Base-by-base conservation (phyloP, 352 stramenopile genomes). In the Globisporangium spinosum region DNA sequence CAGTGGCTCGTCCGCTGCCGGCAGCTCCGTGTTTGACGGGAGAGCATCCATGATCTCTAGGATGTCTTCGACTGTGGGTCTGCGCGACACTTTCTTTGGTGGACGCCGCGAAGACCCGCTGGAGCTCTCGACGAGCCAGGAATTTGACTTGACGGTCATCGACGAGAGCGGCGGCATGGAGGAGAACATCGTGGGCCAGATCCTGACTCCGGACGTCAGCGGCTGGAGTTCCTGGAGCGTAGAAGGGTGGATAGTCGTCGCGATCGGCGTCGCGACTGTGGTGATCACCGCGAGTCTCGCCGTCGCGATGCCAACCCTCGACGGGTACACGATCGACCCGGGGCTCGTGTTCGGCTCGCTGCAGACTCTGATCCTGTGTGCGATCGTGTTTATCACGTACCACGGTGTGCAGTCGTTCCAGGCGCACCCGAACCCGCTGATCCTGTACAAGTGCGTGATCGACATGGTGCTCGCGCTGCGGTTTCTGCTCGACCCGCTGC, bases 251-350 rank as follows among this genome's bases (percentile, higher is more conserved):
- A 60, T 71, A 0, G 83, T 91, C 3, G 63, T 85, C 0, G 59
- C 25, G 6, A 68, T 90, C 1, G 82, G 79, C 0, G 25, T 82
- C n/a, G 54, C 76, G 25, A 78, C 82, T 15, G 25, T 90, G 12
- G 22, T 90, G 22, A 12, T 81, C 1, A 88, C 77, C 40, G 66
- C 78, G 12, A 55, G 74, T 0, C 67, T 84, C 23, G 70, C 85
- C 3, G 58, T 89, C 49, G 69, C 71, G 2, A 72, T 77, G 1
- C 57, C 71, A 8, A 58, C 27, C 0, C 70, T 93, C 10, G 91
- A 98, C 68, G 98, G 97, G 83, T 99, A 93, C 69, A 70, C 64
- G 35, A 88, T 90, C 38, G 78, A 94, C 64, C 73, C 81, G 2
- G 87, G 87, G 0, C 75, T 93, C 20, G 83, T 94, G 2, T 89